These are phyloP conservation scores for Gastrodia elata DNA, from an alignment of 106 monocot species.

Conservation along the genomic window DNA sequence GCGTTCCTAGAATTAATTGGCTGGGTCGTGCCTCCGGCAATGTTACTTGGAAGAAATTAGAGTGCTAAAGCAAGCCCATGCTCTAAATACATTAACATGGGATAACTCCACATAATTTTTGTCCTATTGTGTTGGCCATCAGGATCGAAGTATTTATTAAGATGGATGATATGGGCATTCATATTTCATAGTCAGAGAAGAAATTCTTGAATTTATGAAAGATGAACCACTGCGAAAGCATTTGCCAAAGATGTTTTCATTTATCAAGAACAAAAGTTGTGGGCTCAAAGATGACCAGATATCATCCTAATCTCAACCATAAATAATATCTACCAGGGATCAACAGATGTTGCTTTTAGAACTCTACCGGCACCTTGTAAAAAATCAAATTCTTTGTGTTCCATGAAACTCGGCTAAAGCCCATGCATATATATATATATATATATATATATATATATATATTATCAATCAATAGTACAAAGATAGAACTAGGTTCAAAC, in stretches of 20 bases:
- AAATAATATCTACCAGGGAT: conserved; percentile 4
- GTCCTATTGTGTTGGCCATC: conserved; percentile 17
- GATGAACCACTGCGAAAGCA: conserved; percentile 73
- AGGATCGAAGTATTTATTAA: conserved; percentile 19
- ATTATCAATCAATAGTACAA: too few relatives aligned
- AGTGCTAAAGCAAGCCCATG: conserved; percentile 15
- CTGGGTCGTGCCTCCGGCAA: conserved; percentile 1
- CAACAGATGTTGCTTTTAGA: conserved; percentile 11
- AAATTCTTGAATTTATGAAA: conserved; percentile 89
- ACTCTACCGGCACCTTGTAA: conserved; percentile 3
- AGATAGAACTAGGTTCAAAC: too few relatives aligned
- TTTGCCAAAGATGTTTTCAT: conserved; percentile 68
- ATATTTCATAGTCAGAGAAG: conserved; percentile 61
- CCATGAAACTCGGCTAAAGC: neutral
- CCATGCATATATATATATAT: too few relatives aligned
- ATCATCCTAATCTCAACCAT: conserved; percentile 43
- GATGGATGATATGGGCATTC: conserved; percentile 16
- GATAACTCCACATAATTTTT: conserved; percentile 14
- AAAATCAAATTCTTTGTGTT: conserved; percentile 18
- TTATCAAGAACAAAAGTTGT: conserved; percentile 54
- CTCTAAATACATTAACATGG: conserved; percentile 15
- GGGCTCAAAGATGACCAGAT: conserved; percentile 49
- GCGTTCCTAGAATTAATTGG: conserved; percentile 11
- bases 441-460: too few relatives aligned
- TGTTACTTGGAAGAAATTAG: conserved; percentile 14